Evolutionary conservation across 768 basidiomycete genomes (phyloP), one percentile per base, ranked within the genome.

Genomic region (Tylopilus rubrobrunneus): DNA sequence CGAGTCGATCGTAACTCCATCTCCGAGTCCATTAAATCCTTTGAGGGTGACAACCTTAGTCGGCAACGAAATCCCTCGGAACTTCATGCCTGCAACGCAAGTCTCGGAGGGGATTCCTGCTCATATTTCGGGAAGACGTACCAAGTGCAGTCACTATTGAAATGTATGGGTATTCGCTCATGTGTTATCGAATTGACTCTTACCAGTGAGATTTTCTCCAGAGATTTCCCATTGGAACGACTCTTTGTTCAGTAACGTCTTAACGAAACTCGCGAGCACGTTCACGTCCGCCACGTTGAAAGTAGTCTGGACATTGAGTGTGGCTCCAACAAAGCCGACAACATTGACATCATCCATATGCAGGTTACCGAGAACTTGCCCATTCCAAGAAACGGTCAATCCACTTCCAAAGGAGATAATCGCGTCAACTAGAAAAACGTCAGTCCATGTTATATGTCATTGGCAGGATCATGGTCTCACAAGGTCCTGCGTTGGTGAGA

Each of bases 161-260:
- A 40, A 46, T 19, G 44, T 25, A 58, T 59, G 39, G 64, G 56
- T n/a, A 7, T 12, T n/a, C 5, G 12, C 6, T 15, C 28, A 19
- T 48, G 7, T 21, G 5, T 17, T 6, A 48, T 34, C 2, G 29
- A 41, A 10, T 10, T 19, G 19, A 19, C 1, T 19, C 19, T 19
- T 19, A 19, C 19, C 1, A 19, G 19, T 19, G 19, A 19, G 19
- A 19, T 19, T 19, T 19, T 19, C 19, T 19, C 79, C 82, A 9
- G 79, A 76, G 55, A 89, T 89, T 14, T 77, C 75, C 87, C 87
- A 89, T 19, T 80, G 78, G 60, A 89, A 89, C 3, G 76, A 78
- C 56, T 83, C 81, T 46, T 82, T 72, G 0, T 82, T 87, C 11
- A 89, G 75, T 51, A 89, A 67, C 23, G 73, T 71, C 73, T 84